phyloP scores from a whole-genome alignment of 2,329 filamentous ascomycete species.

The Boeremia lycopersici region DNA sequence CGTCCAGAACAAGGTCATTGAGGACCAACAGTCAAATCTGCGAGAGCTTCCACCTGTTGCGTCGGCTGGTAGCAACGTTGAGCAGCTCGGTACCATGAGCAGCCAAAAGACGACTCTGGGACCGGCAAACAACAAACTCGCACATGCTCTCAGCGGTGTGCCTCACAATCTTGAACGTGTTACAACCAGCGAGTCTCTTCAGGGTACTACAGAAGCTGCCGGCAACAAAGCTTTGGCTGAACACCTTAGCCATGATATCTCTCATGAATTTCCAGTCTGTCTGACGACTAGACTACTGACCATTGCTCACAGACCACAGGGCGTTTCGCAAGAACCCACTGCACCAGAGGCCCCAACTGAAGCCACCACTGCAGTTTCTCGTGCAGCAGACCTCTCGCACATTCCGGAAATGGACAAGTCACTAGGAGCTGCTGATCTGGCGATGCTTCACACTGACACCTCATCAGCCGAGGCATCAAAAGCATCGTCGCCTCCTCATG shows the following conservation, averaged over 20 bases:
- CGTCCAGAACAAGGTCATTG: too few species aligned
- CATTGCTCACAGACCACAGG: not conserved
- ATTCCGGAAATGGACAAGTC: not conserved
- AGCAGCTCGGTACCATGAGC: not conserved
- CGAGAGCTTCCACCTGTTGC: too few species aligned
- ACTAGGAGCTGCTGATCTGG: not conserved
- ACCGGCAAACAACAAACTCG: not conserved
- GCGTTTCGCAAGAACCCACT: too few species aligned
- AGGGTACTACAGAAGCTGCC: not conserved
- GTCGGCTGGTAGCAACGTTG: not conserved
- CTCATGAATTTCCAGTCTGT: not conserved
- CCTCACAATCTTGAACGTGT: not conserved
- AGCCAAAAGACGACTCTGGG: not conserved
- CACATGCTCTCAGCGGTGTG: not conserved
- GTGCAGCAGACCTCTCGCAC: not conserved
- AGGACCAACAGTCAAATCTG: too few species aligned
- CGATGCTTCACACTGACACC: too few species aligned
- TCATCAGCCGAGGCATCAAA: not conserved
- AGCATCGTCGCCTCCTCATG: not conserved
- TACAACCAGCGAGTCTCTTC: not conserved
- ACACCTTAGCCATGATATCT: not conserved
- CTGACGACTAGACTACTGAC: not conserved
- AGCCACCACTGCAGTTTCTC: not conserved
- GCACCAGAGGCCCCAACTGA: not conserved
- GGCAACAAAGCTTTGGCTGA: not conserved